Evolutionary conservation across 768 basidiomycete species (phyloP).

Genomic region (Boletus vinaceobasis): DNA sequence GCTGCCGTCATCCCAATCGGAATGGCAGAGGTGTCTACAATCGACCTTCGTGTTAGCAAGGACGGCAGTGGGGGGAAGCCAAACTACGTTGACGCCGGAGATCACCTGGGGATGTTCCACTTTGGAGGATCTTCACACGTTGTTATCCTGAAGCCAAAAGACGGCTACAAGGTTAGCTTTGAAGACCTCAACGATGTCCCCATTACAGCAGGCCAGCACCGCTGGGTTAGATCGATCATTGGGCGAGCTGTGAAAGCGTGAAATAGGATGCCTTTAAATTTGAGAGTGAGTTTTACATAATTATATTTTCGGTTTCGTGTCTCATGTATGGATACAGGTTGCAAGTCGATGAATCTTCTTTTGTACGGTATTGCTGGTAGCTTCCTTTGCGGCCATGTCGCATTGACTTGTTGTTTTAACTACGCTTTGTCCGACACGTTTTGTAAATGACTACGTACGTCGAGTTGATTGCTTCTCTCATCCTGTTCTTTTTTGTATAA

Average conservation of each 20-base stretch:
- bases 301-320: too few species aligned
- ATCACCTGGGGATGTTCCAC: conserved; percentile 44
- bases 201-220: not conserved
- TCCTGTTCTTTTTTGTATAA: not conserved
- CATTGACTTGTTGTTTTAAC: not conserved
- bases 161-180: not conserved
- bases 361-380: too few species aligned
- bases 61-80: not conserved
- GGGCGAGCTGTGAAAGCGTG: not conserved
- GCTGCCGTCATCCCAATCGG: conserved; percentile 45
- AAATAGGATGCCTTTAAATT: not conserved
- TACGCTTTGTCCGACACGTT: not conserved
- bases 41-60: conserved; percentile 31
- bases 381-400: not conserved
- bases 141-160: conserved; percentile 33
- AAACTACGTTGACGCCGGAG: not conserved
- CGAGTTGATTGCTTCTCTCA: not conserved
- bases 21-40: not conserved
- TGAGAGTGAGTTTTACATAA: not conserved
- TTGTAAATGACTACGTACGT: not conserved
- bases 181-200: not conserved
- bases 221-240: not conserved
- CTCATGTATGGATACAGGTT: not conserved
- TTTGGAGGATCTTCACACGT: conserved; percentile 56
- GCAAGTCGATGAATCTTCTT: not conserved